Evolutionary conservation across 495 filamentous ascomycete genomes (phyloP).

Genomic region (Peziza echinospora): DNA sequence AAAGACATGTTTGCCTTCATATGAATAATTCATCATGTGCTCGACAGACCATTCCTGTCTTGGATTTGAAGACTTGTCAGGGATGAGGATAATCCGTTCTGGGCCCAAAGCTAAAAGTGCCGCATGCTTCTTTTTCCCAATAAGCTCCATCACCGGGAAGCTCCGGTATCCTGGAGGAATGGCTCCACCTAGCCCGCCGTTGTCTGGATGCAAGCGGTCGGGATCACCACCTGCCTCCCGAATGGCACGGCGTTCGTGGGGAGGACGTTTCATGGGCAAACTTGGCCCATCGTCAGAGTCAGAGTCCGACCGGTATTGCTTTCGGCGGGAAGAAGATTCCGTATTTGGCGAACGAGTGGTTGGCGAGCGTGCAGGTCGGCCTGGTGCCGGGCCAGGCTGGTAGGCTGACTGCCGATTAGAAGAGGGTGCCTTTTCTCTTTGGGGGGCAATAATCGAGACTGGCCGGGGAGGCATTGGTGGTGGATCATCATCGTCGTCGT

Average conservation of each 20-base stretch:
- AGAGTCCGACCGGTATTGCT: constrained; percentile 12
- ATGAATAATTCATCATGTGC: constrained; percentile 81
- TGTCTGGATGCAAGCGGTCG: background rate
- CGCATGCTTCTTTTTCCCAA: constrained; percentile 90
- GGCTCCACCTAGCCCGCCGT: constrained; percentile 3
- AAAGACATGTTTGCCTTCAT: constrained; percentile 96
- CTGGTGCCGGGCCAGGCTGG: no score
- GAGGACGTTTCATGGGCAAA: constrained; percentile 2
- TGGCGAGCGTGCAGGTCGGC: background rate
- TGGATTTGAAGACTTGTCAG: constrained; percentile 46
- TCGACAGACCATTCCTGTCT: constrained; percentile 86
- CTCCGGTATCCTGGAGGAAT: constrained; percentile 21
- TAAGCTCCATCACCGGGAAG: constrained; percentile 60
- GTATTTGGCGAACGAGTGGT: background rate
- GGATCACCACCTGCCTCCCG: constrained; percentile 11
- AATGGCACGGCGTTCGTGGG: constrained; percentile 8
- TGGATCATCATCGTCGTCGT: constrained; percentile 2
- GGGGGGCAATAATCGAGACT: background rate
- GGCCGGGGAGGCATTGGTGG: constrained; percentile 16
- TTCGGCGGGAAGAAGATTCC: background rate
- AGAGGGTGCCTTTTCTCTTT: no score
- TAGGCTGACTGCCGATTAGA: background rate
- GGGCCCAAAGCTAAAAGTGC: constrained; percentile 58
- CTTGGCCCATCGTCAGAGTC: constrained; percentile 9
- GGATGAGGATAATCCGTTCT: constrained; percentile 68